Evolutionary conservation across 164 flowering plant species (phyloP), one percentile per base, ranked within the genome.

Genomic region (Buxus sempervirens): DNA sequence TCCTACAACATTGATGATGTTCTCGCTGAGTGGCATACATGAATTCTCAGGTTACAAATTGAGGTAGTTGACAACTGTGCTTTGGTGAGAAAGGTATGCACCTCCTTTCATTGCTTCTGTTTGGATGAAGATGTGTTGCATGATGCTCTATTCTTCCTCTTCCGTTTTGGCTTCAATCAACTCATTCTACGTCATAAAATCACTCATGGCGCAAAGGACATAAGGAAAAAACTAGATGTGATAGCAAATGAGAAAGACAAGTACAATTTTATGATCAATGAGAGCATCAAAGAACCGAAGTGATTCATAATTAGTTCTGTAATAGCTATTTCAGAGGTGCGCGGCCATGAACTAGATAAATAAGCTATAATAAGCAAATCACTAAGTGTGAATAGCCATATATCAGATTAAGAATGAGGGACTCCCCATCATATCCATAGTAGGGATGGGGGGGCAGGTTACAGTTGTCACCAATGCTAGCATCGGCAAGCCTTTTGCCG

Each of bases 311-410:
- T 24, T 41, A 67, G 32, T 0, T 66, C 75, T 10, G 58, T 27
- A 8, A 28, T 64, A 10, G 72, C 63, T 28, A 49, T 28, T 9
- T 57, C 68, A 0, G 57, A 56, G 14, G 58, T 75, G 5, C 20
- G 26, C 4, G 77, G 73, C 10, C 36, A 70, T 15, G 74, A 70
- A 45, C 27, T 7, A 5, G 67, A 70, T 36, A 66, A 67, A 48
- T 16, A 23, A 27, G 8, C 10, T 60, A 20, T 75, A 18, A 16
- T 70, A 21, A 51, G 68, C 6, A 53, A 48, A 25, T 32, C 70
- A 55, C 24, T 45, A 24, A 18, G 23, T 20, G 63, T 59, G n/a
- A 23, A n/a, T 32, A 58, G 62, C 18, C 36, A n/a, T n/a, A n/a
- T n/a, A n/a, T n/a, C n/a, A n/a, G n/a, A n/a, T n/a, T n/a, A n/a